A percentile compares a stretch with the other conserved stretches of the same genome.
phyloP scores from a whole-genome alignment of 306 rosid species.

The Prunus dulcis region DNA sequence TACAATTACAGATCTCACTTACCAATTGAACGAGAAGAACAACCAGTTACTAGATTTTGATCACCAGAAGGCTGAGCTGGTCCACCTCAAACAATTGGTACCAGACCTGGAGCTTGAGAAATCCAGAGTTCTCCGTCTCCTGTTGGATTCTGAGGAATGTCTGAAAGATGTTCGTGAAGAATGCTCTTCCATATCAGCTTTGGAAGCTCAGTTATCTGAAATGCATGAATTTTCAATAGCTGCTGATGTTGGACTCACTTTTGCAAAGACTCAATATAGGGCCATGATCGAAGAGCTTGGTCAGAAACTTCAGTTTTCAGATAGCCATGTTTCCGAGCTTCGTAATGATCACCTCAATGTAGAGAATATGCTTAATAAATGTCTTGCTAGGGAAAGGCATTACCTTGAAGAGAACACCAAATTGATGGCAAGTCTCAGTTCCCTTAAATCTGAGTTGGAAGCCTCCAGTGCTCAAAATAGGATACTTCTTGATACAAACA shows the following conservation, averaged over 20 bases:
- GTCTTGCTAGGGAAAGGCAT: slow-evolving; percentile 51
- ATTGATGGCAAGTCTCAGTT: slow-evolving; percentile 52
- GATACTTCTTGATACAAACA: slow-evolving; percentile 50
- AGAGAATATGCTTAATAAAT: slow-evolving; percentile 43
- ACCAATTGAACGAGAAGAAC: slow-evolving; percentile 49
- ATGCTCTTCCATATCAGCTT: slow-evolving; percentile 42
- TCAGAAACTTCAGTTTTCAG: slow-evolving; percentile 46
- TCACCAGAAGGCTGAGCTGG: slow-evolving; percentile 48
- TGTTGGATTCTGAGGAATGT: slow-evolving; percentile 52
- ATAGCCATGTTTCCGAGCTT: slow-evolving; percentile 44
- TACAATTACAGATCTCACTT: slow-evolving; percentile 51
- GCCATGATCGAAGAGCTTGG: slow-evolving; percentile 47
- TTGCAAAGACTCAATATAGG: slow-evolving; percentile 60
- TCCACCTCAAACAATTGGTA: slow-evolving; percentile 50
- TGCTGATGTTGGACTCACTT: slow-evolving; percentile 54
- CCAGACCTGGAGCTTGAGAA: slow-evolving; percentile 60
- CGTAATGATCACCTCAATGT: slow-evolving; percentile 45
- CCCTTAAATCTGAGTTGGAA: slow-evolving; percentile 56
- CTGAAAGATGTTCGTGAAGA: slow-evolving; percentile 49
- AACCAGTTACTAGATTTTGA: slow-evolving; percentile 53
- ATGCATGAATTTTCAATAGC: slow-evolving; percentile 62
- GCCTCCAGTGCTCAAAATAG: slow-evolving; percentile 45
- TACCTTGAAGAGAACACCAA: slow-evolving; percentile 60
- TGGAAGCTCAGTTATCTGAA: slow-evolving; percentile 66
- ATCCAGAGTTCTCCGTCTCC: slow-evolving; percentile 45